Evolutionary conservation across 73 alveolate genomes (phyloP).

Genomic region (Paramecium caudatum): DNA sequence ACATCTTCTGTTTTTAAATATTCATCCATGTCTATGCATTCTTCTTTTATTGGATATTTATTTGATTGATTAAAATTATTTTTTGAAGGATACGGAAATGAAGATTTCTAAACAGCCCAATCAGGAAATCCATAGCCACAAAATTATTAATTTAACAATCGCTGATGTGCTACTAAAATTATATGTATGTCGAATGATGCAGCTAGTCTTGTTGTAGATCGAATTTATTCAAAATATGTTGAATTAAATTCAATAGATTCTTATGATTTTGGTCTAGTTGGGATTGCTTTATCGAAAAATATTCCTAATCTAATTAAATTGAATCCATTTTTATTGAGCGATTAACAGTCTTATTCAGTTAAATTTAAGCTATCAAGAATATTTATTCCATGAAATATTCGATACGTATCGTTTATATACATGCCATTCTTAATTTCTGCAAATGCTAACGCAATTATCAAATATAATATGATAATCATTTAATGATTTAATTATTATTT

Average conservation of each 20-base stretch:
- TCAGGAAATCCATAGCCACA: conserved; percentile 55
- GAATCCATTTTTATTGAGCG: conserved; percentile 9
- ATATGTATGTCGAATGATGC: background rate
- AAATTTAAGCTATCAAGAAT: background rate
- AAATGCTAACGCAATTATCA: no score
- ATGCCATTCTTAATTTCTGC: conserved; percentile 7
- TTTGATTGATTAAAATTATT: background rate
- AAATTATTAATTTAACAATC: background rate
- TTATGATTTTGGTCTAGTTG: background rate
- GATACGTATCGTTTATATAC: background rate
- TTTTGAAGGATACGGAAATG: conserved; percentile 9
- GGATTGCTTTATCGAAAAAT: background rate
- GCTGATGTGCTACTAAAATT: conserved; percentile 1
- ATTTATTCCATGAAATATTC: conserved; percentile 25
- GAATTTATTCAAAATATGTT: background rate
- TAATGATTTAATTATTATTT: no score
- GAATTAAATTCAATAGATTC: background rate
- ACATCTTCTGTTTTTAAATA: conserved; percentile 12
- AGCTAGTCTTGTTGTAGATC: background rate
- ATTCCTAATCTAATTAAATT: background rate
- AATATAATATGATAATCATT: no score
- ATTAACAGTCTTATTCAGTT: background rate
- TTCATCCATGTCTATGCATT: background rate
- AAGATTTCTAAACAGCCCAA: background rate
- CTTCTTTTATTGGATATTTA: background rate